A percentile compares a stretch with the other conserved stretches of the same genome.
These are phyloP conservation scores for Alternaria postmessia DNA, from an alignment of 2,329 filamentous ascomycete genomes.

Conservation along the genomic window DNA sequence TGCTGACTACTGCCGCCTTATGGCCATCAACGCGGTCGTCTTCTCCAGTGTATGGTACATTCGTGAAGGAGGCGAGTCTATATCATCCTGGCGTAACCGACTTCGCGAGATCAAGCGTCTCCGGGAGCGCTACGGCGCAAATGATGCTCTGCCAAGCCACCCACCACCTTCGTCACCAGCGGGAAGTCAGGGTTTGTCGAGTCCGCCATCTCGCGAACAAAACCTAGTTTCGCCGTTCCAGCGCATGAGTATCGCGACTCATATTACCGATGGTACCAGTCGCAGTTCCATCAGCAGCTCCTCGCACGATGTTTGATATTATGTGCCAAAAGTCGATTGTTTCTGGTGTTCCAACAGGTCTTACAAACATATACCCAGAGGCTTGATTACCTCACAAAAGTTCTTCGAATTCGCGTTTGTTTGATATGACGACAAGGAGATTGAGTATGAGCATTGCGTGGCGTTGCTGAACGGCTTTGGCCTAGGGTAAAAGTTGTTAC, in stretches of 20 bases:
- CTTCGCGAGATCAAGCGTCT: constrained; percentile 85
- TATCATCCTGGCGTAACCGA: constrained; percentile 88
- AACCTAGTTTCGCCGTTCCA: constrained; percentile 43
- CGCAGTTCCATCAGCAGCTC: constrained; percentile 49
- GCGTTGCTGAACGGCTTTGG: not conserved
- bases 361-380: constrained; percentile 13
- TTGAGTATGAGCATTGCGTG: constrained; percentile 11
- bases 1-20: constrained; percentile 83
- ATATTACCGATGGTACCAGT: constrained; percentile 48
- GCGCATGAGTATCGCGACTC: constrained; percentile 47
- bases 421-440: not conserved
- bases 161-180: constrained; percentile 35
- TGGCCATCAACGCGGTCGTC: constrained; percentile 92
- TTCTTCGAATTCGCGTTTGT: constrained; percentile 3
- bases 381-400: constrained; percentile 14
- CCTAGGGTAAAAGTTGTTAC: not conserved
- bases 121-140: constrained; percentile 64
- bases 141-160: constrained; percentile 19
- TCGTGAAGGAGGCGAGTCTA: constrained; percentile 78
- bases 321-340: constrained; percentile 15
- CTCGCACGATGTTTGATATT: constrained; percentile 39
- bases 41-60: constrained; percentile 91
- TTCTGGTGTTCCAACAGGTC: constrained; percentile 12
- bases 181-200: constrained; percentile 32
- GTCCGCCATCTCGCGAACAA: constrained; percentile 40